phyloP scores from a whole-genome alignment of 768 basidiomycete species.

The Serendipita sp. region DNA sequence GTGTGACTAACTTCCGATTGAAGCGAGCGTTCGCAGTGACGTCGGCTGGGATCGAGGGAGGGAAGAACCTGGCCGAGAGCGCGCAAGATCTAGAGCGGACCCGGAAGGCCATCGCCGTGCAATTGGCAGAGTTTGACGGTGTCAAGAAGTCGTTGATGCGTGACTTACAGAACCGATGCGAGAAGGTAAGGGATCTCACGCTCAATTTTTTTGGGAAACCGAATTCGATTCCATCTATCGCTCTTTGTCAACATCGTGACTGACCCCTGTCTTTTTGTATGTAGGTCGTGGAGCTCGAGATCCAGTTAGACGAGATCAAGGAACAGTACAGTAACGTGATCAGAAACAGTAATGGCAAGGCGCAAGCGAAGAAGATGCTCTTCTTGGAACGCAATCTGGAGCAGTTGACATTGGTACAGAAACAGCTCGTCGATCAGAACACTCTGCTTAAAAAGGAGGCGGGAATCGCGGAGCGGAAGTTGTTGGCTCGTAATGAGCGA shows the following conservation, averaged over 20 bases:
- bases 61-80: slow-evolving; percentile 91
- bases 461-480: slow-evolving; percentile 89
- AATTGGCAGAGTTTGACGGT: slow-evolving; percentile 94
- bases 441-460: slow-evolving; percentile 94
- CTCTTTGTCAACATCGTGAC: background rate
- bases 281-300: slow-evolving; percentile 96
- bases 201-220: background rate
- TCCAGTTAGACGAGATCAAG: slow-evolving; percentile 94
- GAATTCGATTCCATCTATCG: background rate
- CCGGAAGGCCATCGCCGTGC: slow-evolving; percentile 93
- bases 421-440: slow-evolving; percentile 99
- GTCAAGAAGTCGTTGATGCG: slow-evolving; percentile 99
- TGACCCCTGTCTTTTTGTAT: slow-evolving; percentile 11
- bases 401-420: slow-evolving; percentile 88
- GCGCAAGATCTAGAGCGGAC: slow-evolving; percentile 95
- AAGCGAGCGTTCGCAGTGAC: slow-evolving; percentile 96
- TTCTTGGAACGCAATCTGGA: slow-evolving; percentile 95
- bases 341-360: slow-evolving; percentile 94
- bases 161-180: slow-evolving; percentile 97
- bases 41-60: slow-evolving; percentile 92
- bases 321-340: slow-evolving; percentile 99
- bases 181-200: slow-evolving; percentile 51
- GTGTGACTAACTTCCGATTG: background rate
- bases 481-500: slow-evolving; percentile 90
- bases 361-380: slow-evolving; percentile 98